Evolutionary conservation across 2,329 filamentous ascomycete species (phyloP).

Genomic region (Chalaropsis ovoidea): DNA sequence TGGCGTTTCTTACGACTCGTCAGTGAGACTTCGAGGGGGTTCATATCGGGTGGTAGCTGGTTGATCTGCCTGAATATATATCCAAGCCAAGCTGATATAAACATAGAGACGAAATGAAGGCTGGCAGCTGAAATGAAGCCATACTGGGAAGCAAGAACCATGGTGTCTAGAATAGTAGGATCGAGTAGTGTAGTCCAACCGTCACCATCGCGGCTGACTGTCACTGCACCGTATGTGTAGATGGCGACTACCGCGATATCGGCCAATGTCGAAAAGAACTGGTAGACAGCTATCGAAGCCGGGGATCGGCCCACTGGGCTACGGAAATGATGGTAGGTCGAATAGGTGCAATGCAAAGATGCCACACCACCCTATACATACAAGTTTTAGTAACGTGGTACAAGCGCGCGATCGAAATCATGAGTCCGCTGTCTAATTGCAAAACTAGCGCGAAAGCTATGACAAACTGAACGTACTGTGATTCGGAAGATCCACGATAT

Average conservation of each 20-base stretch:
- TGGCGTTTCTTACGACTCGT: conserved; percentile 58
- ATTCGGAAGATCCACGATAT: conserved; percentile 68
- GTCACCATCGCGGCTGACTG: conserved; percentile 37
- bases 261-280: conserved; percentile 66
- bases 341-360: conserved; percentile 62
- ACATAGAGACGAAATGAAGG: conserved; percentile 60
- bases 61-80: conserved; percentile 74
- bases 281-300: conserved; percentile 76
- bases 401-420: too few species aligned
- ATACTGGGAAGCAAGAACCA: conserved; percentile 60
- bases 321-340: conserved; percentile 66
- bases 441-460: too few species aligned
- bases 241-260: conserved; percentile 51
- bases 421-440: too few species aligned
- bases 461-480: conserved; percentile 46
- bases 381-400: neutral
- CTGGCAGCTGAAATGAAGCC: conserved; percentile 52
- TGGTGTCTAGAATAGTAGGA: conserved; percentile 44
- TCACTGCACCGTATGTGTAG: conserved; percentile 46
- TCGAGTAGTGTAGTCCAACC: conserved; percentile 61
- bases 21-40: conserved; percentile 77
- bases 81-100: conserved; percentile 63
- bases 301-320: conserved; percentile 62
- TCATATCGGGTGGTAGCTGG: conserved; percentile 82
- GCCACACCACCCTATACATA: conserved; percentile 59